Base-by-base conservation (phyloP, 192 early-diverging fungal species). In the Coemansia reversa region DNA sequence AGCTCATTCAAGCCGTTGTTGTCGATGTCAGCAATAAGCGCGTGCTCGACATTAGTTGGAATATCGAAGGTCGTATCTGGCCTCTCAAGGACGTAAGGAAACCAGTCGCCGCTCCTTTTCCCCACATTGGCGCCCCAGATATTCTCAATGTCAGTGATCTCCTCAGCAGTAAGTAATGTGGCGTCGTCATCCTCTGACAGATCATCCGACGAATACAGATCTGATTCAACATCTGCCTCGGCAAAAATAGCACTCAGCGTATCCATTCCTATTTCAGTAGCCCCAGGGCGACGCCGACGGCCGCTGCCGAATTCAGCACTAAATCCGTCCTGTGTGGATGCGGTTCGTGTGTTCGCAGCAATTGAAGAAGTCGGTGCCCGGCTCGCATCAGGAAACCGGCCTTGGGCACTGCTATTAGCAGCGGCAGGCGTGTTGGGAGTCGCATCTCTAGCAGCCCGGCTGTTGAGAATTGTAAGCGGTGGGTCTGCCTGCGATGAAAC, bases 91-190 rank as follows among this genome's bases (percentile, higher is more conserved):
- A 76, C 70, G 55, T 63, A 76, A 7, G 79, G 79, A 23, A 76
- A 76, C 79, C 79, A 82, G 63, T 81, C 78, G 19, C 78, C 78
- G 73, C 78, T 81, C 30, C 74, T 64, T 58, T 81, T 81, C 42
- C 78, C 78, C 14, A 81, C 55, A 47, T 81, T 70, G 5, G 78
- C 73, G 24, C 78, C 78, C 78, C 78, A 81, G 29, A 81, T 81
- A 55, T 75, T 72, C 24, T 81, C 78, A 18, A 81, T 81, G 49
- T 81, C 78, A 6, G 63, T 58, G 0, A 71, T 70, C 63, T 81
- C 78, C 30, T 81, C 72, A 27, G 42, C 28, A 8, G 78, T 72
- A 11, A 81, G 66, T 53, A 75, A 23, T 2, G 63, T 7, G 5
- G 24, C 49, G 16, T 74, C 62, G 28, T 52, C 69, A 6, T 45